A percentile compares a stretch with the other conserved stretches of the same genome.
phyloP scores from a whole-genome alignment of 805 yeast species.

The Maudiozyma serrabonitensis region DNA sequence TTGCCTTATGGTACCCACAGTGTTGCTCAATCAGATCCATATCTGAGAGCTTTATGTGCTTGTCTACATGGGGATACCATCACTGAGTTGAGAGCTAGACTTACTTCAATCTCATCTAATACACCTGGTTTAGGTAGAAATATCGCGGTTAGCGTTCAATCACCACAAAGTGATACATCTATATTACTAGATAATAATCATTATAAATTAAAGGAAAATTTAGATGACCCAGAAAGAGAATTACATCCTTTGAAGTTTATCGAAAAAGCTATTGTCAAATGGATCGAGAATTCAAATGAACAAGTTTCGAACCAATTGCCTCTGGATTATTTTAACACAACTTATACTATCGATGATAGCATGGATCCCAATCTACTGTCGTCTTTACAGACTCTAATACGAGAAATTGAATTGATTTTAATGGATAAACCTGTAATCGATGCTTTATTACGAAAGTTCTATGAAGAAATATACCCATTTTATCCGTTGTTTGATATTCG shows the following conservation, averaged over 20 bases:
- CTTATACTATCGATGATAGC: constrained; percentile 8
- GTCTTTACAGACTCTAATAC: constrained; percentile 4
- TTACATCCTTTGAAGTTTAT: constrained; percentile 10
- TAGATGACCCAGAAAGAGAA: neutral
- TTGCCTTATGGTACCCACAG: constrained; percentile 12
- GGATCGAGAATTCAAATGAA: constrained; percentile 7
- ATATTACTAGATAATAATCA: neutral
- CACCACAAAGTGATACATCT: constrained; percentile 1
- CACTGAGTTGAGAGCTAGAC: constrained; percentile 8
- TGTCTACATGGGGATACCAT: constrained; percentile 13
- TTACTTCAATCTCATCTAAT: constrained; percentile 2
- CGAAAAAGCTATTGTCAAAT: constrained; percentile 13
- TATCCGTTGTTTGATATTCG: constrained; percentile 15
- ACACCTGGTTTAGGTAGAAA: neutral
- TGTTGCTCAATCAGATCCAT: constrained; percentile 10
- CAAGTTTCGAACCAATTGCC: constrained; percentile 7
- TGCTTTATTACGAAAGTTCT: constrained; percentile 9
- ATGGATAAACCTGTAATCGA: constrained; percentile 6
- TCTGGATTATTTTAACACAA: constrained; percentile 9
- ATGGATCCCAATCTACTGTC: constrained; percentile 7
- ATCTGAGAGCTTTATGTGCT: constrained; percentile 9
- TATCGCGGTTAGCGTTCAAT: neutral
- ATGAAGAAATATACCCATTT: constrained; percentile 16
- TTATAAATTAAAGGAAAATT: neutral
- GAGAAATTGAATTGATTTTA: constrained; percentile 10